These are phyloP conservation scores for Dissophora globulifera DNA, from an alignment of 192 early-diverging fungal species.

Conservation along the genomic window DNA sequence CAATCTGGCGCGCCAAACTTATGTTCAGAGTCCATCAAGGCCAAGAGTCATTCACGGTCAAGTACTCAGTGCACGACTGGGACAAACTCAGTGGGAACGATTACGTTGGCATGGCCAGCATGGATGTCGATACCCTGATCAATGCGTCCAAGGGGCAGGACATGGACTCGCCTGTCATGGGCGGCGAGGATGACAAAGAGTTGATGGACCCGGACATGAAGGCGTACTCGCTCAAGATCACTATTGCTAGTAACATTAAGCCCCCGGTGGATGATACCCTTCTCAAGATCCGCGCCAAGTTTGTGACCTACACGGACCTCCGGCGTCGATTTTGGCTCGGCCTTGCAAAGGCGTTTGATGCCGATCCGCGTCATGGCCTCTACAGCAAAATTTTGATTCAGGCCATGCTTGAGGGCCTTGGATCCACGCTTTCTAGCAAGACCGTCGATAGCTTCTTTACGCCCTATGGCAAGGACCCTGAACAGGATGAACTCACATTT, in stretches of 20 bases:
- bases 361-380: slow-evolving; percentile 61
- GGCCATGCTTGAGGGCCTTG: slow-evolving; percentile 78
- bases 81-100: slow-evolving; percentile 80
- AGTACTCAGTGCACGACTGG: slow-evolving; percentile 78
- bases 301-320: slow-evolving; percentile 75
- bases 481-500: slow-evolving; percentile 71
- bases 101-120: slow-evolving; percentile 65
- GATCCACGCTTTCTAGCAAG: slow-evolving; percentile 71
- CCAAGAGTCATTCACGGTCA: slow-evolving; percentile 59
- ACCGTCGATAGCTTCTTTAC: slow-evolving; percentile 72
- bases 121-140: slow-evolving; percentile 66
- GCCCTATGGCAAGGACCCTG: slow-evolving; percentile 61
- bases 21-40: slow-evolving; percentile 66
- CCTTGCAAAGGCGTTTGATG: slow-evolving; percentile 73
- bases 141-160: slow-evolving; percentile 23
- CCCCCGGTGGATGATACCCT: slow-evolving; percentile 37
- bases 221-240: slow-evolving; percentile 31
- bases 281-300: slow-evolving; percentile 68
- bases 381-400: slow-evolving; percentile 63
- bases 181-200: slow-evolving; percentile 24
- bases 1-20: slow-evolving; percentile 79
- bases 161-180: slow-evolving; percentile 12
- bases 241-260: slow-evolving; percentile 32
- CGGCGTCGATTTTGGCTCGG: slow-evolving; percentile 81
- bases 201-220: slow-evolving; percentile 43